A percentile compares a stretch with the other conserved stretches of the same genome.
These are phyloP conservation scores for Zangia roseola DNA, from an alignment of 768 basidiomycete species.

Conservation along the genomic window DNA sequence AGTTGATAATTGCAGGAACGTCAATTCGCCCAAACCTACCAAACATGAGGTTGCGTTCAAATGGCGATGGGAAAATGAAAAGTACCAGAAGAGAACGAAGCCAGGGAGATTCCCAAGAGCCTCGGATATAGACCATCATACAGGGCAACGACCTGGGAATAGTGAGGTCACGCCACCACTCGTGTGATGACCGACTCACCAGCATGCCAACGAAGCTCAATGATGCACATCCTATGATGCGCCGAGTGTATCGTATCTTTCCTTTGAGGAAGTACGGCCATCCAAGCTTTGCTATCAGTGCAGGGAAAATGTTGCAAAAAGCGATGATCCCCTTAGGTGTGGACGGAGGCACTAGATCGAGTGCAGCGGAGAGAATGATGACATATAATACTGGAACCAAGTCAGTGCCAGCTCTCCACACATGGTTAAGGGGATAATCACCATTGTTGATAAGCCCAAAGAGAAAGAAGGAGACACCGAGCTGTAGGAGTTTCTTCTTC, in stretches of 20 bases:
- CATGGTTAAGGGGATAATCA: constrained; percentile 24
- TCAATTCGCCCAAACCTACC: constrained; percentile 87
- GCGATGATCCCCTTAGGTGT: constrained; percentile 95
- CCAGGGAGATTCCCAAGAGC: constrained; percentile 76
- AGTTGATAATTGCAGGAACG: constrained; percentile 91
- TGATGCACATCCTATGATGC: constrained; percentile 72
- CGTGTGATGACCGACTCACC: constrained; percentile 44
- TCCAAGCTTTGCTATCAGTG: constrained; percentile 80
- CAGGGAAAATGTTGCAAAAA: constrained; percentile 93
- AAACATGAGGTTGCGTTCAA: constrained; percentile 4
- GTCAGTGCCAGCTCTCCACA: background rate
- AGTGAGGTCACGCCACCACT: background rate
- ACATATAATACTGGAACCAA: constrained; percentile 77
- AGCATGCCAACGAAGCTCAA: constrained; percentile 85
- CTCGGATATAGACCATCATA: constrained; percentile 66
- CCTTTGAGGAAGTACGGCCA: constrained; percentile 94
- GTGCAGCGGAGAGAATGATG: constrained; percentile 92
- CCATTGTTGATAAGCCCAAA: constrained; percentile 95
- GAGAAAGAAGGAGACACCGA: constrained; percentile 75
- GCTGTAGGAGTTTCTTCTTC: constrained; percentile 32
- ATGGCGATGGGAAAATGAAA: constrained; percentile 1
- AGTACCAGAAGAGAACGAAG: constrained; percentile 83
- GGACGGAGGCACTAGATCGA: constrained; percentile 88
- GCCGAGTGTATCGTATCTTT: constrained; percentile 72
- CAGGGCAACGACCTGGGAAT: constrained; percentile 66